A percentile compares a stretch with the other conserved stretches of the same genome.
Conservation (phyloP, 1,139 yeast species). For the Blastobotrys illinoisensis region DNA sequence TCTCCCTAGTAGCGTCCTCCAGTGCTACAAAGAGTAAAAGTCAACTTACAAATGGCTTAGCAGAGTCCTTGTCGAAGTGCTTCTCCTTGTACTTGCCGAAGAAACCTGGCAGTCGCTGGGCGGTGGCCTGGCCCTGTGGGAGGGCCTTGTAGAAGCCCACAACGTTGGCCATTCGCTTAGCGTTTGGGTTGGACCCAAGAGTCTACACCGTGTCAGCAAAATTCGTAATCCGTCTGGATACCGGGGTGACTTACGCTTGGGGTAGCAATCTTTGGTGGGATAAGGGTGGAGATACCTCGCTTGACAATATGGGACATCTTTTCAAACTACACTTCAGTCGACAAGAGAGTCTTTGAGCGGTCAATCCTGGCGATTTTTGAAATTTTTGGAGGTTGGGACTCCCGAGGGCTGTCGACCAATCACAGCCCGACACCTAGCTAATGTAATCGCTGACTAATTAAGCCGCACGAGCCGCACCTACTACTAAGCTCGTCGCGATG, state of each 20-base stretch:
- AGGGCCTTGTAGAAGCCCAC: conserved; percentile 92
- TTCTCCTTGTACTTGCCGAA: conserved; percentile 51
- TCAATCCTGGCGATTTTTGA: background rate
- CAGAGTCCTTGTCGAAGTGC: conserved; percentile 65
- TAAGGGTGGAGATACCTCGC: conserved; percentile 92
- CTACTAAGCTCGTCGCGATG: too few species aligned
- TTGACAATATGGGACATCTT: conserved; percentile 78
- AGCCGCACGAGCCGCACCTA: background rate
- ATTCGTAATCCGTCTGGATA: too few species aligned
- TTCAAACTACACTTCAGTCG: conserved; percentile 3
- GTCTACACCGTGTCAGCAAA: conserved; percentile 41
- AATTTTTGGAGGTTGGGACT: background rate
- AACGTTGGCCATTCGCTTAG: conserved; percentile 93
- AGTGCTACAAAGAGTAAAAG: too few species aligned
- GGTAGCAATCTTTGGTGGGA: conserved; percentile 98
- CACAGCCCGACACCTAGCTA: background rate
- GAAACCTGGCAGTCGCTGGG: conserved; percentile 16
- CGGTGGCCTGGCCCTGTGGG: conserved; percentile 65
- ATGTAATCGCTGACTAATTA: background rate
- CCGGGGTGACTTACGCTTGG: conserved; percentile 82
- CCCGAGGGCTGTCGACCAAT: background rate
- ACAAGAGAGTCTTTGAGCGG: background rate
- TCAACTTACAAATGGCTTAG: conserved; percentile 48
- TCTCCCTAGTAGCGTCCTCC: background rate
- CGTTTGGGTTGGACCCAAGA: conserved; percentile 92